Evolutionary conservation across 1,284 basidiomycete species (phyloP).

Genomic region (Sparassis latifolia): DNA sequence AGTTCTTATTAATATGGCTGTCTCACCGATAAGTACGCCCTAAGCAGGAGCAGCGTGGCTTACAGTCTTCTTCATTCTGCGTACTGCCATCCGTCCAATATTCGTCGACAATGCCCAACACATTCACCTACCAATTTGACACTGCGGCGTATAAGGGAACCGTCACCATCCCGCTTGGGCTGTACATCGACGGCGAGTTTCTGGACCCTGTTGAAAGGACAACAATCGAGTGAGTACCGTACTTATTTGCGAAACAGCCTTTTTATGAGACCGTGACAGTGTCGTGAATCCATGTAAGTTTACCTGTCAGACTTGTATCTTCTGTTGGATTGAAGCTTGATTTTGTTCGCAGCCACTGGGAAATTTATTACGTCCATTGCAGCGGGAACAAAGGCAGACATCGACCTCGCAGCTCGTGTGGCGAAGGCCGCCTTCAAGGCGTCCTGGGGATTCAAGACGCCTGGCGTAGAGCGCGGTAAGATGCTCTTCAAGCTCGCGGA

Average conservation of each 20-base stretch:
- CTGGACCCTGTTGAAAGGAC: slow-evolving; percentile 56
- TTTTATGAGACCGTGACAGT: slow-evolving; percentile 27
- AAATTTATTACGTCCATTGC: slow-evolving; percentile 63
- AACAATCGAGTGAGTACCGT: slow-evolving; percentile 59
- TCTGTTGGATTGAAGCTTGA: neutral
- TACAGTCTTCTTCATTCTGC: neutral
- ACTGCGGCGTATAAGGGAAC: slow-evolving; percentile 66
- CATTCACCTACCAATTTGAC: slow-evolving; percentile 56
- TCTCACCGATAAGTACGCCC: too few relatives aligned
- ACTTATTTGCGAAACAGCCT: neutral
- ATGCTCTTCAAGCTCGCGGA: slow-evolving; percentile 68
- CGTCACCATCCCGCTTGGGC: slow-evolving; percentile 61
- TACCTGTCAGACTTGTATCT: neutral
- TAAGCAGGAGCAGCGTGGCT: too few relatives aligned
- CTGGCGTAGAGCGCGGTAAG: slow-evolving; percentile 59
- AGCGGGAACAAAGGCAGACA: slow-evolving; percentile 63
- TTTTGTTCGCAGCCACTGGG: slow-evolving; percentile 41
- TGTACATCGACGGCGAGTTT: slow-evolving; percentile 84
- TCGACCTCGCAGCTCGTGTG: slow-evolving; percentile 71
- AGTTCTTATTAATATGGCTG: too few relatives aligned
- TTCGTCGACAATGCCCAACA: slow-evolving; percentile 24
- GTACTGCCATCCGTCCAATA: neutral
- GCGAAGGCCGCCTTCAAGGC: slow-evolving; percentile 76
- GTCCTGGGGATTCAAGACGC: slow-evolving; percentile 65
- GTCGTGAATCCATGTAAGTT: slow-evolving; percentile 64